Base-by-base conservation (phyloP, 768 basidiomycete genomes). In the Tylopilus felleus region DNA sequence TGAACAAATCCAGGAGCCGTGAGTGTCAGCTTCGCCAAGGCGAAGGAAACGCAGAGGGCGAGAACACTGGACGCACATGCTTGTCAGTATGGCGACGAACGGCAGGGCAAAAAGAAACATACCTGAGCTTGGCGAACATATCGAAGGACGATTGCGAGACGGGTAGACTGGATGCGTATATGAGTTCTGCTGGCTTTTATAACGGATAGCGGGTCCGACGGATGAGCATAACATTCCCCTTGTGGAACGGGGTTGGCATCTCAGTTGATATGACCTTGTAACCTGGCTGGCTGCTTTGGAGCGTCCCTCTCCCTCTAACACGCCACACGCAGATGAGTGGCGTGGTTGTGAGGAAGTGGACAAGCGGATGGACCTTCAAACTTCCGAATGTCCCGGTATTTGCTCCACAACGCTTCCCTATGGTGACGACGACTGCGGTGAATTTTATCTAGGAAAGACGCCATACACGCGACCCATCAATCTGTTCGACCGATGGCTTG, bases 61-160 rank as follows among this genome's bases (percentile, higher is more conserved):
- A 55, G 19, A 27, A 8, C 43, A 16, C 52, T 55, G 36, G 5
- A 14, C 14, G 14, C 2, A 14, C 4, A 31, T 5, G n/a, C 1
- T 9, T 3, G 25, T 46, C 36, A 55, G 44, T 17, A 1, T 17
- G 23, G 19, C 13, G 8, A 39, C 3, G 12, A 22, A 17, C 6
- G 16, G 21, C 1, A 5, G 19, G 41, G 28, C 4, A 6, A 17
- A 25, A 19, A 22, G 1, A 27, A 33, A 40, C 14, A 22, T 46
- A 55, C 54, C 52, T n/a, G 25, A 46, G 43, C 19, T 55, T 44
- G 35, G 44, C n/a, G 29, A 31, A 45, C 44, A 45, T 45, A 12
- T 31, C 43, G 43, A 44, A 5, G 43, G 17, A 13, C 8, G 43
- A 45, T 31, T 45, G 10, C 28, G 16, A 29, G 29, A 27, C 17